Conservation (phyloP, 202 grass and related monocot genomes). For the Brachypodium distachyon region DNA sequence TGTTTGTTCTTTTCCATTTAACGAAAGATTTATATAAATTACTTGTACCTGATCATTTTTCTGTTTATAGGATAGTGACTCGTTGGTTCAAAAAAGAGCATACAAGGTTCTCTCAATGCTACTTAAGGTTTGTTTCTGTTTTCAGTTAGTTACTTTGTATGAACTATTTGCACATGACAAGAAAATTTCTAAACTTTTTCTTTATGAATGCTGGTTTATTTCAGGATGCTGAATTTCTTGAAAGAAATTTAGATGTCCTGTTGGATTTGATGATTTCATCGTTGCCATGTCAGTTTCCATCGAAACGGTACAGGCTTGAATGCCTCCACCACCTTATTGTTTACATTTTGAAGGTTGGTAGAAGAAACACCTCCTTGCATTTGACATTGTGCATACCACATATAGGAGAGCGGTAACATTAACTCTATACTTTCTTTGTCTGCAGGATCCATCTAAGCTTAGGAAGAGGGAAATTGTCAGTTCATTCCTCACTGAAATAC, state of each 20-base stretch:
- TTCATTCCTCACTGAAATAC: conserved; percentile 92
- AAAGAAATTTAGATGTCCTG: conserved; percentile 58
- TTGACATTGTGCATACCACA: background rate
- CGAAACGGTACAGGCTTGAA: conserved; percentile 83
- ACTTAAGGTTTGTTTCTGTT: conserved; percentile 56
- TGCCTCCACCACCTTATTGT: conserved; percentile 81
- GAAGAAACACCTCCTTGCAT: background rate
- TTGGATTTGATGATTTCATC: conserved; percentile 69
- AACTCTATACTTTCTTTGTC: conserved; percentile 11
- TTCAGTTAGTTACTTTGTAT: conserved; percentile 12
- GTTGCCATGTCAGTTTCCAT: conserved; percentile 68
- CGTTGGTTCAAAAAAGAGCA: conserved; percentile 86
- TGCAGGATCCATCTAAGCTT: conserved; percentile 69
- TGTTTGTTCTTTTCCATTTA: background rate
- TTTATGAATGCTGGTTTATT: background rate
- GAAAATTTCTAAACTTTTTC: background rate
- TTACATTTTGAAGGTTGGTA: conserved; percentile 68
- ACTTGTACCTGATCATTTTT: background rate
- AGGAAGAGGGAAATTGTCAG: conserved; percentile 68
- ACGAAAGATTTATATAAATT: conserved; percentile 1
- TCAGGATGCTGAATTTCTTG: conserved; percentile 68
- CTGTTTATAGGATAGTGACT: conserved; percentile 57
- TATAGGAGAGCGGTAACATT: background rate
- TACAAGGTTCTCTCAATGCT: conserved; percentile 93
- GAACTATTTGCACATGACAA: conserved; percentile 5